Evolutionary conservation across 768 basidiomycete genomes (phyloP).

Genomic region (Kwoniella dendrophila): DNA sequence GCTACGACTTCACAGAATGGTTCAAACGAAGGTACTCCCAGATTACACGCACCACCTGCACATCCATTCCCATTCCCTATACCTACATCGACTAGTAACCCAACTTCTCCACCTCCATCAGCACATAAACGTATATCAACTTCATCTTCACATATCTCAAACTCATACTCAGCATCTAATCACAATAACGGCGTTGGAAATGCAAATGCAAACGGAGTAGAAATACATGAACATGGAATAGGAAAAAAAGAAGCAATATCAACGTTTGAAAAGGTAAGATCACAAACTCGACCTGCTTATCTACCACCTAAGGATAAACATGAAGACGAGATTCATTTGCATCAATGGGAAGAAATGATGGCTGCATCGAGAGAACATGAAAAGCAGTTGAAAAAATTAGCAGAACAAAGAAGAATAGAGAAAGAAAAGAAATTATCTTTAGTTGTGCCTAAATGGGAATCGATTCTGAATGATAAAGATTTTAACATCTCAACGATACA

Average conservation of each 20-base stretch:
- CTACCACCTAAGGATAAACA: constrained; percentile 51
- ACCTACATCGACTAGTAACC: constrained; percentile 10
- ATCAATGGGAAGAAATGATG: constrained; percentile 55
- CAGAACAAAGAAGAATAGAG: constrained; percentile 31
- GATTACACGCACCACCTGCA: constrained; percentile 45
- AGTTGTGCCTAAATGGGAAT: constrained; percentile 47
- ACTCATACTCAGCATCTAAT: too few relatives aligned
- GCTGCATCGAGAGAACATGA: constrained; percentile 43
- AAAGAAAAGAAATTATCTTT: constrained; percentile 44
- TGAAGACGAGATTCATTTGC: constrained; percentile 51
- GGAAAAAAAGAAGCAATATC: constrained; percentile 32
- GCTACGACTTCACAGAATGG: background rate
- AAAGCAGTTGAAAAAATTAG: constrained; percentile 29
- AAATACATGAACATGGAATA: constrained; percentile 19
- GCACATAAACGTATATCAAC: constrained; percentile 28
- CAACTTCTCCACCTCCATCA: constrained; percentile 13
- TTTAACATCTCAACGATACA: constrained; percentile 36
- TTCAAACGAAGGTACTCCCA: constrained; percentile 15
- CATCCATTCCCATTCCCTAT: constrained; percentile 48
- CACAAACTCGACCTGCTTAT: constrained; percentile 48
- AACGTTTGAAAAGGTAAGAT: constrained; percentile 46
- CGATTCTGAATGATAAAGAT: constrained; percentile 32
- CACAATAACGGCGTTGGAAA: too few relatives aligned
- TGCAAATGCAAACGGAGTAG: background rate
- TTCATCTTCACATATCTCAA: constrained; percentile 6